phyloP scores from a whole-genome alignment of 129 eudicot genomes.

The Smallanthus sonchifolius region DNA sequence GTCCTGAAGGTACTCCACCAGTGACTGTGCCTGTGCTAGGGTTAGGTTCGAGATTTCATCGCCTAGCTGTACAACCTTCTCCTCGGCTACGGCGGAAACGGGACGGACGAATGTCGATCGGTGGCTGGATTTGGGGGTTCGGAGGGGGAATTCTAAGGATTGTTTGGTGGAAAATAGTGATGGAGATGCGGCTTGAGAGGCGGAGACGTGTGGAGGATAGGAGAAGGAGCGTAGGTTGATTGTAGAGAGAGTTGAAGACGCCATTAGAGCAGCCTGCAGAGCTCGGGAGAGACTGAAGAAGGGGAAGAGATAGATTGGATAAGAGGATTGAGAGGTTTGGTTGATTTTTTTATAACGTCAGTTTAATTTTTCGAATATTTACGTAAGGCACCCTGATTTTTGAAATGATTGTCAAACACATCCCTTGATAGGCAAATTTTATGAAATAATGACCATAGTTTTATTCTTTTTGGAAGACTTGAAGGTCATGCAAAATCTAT shows the following conservation, averaged over 20 bases:
- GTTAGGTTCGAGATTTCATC: conserved; percentile 60
- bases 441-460: too few species aligned
- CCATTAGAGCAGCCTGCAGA: conserved; percentile 40
- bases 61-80: conserved; percentile 57
- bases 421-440: too few species aligned
- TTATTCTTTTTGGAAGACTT: too few species aligned
- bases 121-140: conserved; percentile 33
- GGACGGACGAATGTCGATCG: conserved; percentile 61
- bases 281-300: neutral
- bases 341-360: neutral
- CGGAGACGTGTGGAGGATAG: conserved; percentile 10
- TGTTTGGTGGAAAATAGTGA: conserved; percentile 38
- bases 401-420: neutral
- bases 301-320: conserved; percentile 38
- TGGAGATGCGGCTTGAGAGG: conserved; percentile 15
- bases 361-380: neutral
- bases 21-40: conserved; percentile 64
- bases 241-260: conserved; percentile 53
- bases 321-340: conserved; percentile 30
- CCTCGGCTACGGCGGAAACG: conserved; percentile 68
- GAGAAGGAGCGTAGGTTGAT: conserved; percentile 39
- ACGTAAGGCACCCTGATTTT: neutral
- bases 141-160: conserved; percentile 35
- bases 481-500: too few species aligned
- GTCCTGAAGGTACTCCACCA: conserved; percentile 81